phyloP scores from a whole-genome alignment of 176 grass and related monocot species.

The Oryza australiensis region DNA sequence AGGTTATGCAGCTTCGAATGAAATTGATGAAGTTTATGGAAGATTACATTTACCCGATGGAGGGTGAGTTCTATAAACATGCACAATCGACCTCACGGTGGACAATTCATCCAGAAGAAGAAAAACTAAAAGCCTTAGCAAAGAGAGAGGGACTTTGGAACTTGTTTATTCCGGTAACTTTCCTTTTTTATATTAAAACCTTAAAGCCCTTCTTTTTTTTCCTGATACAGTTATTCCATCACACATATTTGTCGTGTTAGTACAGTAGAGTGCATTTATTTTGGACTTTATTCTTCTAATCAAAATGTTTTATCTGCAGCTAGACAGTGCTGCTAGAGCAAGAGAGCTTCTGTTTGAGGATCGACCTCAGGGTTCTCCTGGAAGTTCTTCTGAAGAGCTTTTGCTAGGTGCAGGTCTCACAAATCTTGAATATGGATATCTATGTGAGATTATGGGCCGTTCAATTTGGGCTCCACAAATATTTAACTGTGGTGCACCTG shows the following conservation, averaged over 20 bases:
- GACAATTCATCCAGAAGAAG: slow-evolving; percentile 84
- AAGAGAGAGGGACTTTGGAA: slow-evolving; percentile 88
- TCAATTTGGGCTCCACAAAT: slow-evolving; percentile 94
- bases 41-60: slow-evolving; percentile 81
- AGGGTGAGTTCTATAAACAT: slow-evolving; percentile 73
- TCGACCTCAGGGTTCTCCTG: slow-evolving; percentile 30
- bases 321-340: slow-evolving; percentile 93
- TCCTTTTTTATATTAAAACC: neutral
- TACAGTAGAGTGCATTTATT: neutral
- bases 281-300: slow-evolving; percentile 22
- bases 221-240: neutral
- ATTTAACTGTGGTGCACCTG: slow-evolving; percentile 92
- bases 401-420: slow-evolving; percentile 84
- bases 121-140: slow-evolving; percentile 70
- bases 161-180: slow-evolving; percentile 85
- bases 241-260: neutral
- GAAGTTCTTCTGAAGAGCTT: slow-evolving; percentile 46
- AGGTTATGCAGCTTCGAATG: slow-evolving; percentile 65
- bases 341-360: slow-evolving; percentile 65
- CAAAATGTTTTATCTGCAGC: slow-evolving; percentile 54
- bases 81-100: slow-evolving; percentile 76
- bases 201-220: neutral
- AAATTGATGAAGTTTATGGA: slow-evolving; percentile 84
- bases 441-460: slow-evolving; percentile 94
- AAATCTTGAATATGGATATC: slow-evolving; percentile 97